Conservation (phyloP, 371 early-diverging fungal species). For the Mortierella sp. region DNA sequence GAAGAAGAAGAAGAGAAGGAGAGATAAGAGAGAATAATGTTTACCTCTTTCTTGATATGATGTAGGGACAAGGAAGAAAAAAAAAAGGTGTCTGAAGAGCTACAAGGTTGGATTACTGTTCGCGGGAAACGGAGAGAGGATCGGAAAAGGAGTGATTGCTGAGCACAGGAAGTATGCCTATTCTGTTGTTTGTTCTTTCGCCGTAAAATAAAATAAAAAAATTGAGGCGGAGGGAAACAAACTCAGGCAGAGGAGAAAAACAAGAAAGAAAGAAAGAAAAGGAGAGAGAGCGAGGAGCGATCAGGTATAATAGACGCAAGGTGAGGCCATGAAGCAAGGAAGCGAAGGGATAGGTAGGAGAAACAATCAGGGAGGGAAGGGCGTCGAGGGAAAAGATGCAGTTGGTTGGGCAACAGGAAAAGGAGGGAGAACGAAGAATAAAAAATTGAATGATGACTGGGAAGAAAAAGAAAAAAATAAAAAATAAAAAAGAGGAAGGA, state of each 20-base stretch:
- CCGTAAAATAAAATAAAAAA: background rate
- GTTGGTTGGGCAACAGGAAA: background rate
- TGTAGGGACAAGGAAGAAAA: background rate
- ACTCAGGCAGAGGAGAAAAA: background rate
- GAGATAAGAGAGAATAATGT: background rate
- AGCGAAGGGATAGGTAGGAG: constrained; percentile 10
- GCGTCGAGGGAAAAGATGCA: background rate
- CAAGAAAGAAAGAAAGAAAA: constrained; percentile 1
- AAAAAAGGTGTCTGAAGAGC: background rate
- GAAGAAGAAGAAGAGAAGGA: background rate
- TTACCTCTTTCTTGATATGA: background rate
- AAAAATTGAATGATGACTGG: background rate
- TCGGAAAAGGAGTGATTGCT: constrained; percentile 13
- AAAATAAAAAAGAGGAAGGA: background rate
- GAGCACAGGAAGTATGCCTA: constrained; percentile 9
- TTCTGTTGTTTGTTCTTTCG: background rate
- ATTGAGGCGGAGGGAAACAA: background rate
- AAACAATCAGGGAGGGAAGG: constrained; percentile 5
- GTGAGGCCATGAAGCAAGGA: constrained; percentile 1
- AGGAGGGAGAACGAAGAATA: background rate
- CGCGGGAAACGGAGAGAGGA: constrained; percentile 4
- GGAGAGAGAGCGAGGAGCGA: background rate
- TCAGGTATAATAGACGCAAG: background rate
- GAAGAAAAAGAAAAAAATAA: background rate
- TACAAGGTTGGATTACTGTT: background rate